phyloP scores from a whole-genome alignment of 768 basidiomycete species.

The Boletales sp. region DNA sequence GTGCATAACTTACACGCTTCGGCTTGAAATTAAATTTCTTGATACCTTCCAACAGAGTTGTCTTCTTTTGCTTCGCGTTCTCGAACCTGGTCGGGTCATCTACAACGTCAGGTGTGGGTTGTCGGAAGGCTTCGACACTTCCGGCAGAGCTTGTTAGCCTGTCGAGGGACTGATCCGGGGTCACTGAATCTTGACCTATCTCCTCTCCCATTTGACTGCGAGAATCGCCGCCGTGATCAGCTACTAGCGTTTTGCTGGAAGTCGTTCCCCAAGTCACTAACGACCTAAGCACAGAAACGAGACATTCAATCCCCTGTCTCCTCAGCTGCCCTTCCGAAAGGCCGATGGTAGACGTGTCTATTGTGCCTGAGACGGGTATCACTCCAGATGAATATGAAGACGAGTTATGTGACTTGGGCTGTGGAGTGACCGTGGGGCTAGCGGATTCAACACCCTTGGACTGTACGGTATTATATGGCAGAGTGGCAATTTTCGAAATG shows the following conservation, averaged over 20 bases:
- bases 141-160: slow-evolving; percentile 43
- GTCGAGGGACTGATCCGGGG: slow-evolving; percentile 57
- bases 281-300: slow-evolving; percentile 83
- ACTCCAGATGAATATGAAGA: slow-evolving; percentile 60
- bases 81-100: slow-evolving; percentile 94
- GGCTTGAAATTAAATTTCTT: slow-evolving; percentile 99
- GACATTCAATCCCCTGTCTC: slow-evolving; percentile 91
- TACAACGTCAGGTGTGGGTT: slow-evolving; percentile 71
- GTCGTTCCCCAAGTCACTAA: slow-evolving; percentile 87
- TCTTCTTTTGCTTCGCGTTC: slow-evolving; percentile 95
- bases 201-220: slow-evolving; percentile 55
- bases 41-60: slow-evolving; percentile 89
- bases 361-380: slow-evolving; percentile 59
- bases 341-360: slow-evolving; percentile 65
- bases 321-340: slow-evolving; percentile 81
- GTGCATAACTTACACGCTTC: slow-evolving; percentile 64
- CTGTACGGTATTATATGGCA: slow-evolving; percentile 44
- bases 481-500: slow-evolving; percentile 84
- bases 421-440: slow-evolving; percentile 57
- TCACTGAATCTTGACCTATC: slow-evolving; percentile 44
- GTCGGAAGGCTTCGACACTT: slow-evolving; percentile 56
- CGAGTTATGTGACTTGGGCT: slow-evolving; percentile 31
- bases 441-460: slow-evolving; percentile 53
- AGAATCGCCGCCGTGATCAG: slow-evolving; percentile 35
- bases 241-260: slow-evolving; percentile 33